Evolutionary conservation across 768 basidiomycete genomes (phyloP).

Genomic region (Chlorophyllum brunneum): DNA sequence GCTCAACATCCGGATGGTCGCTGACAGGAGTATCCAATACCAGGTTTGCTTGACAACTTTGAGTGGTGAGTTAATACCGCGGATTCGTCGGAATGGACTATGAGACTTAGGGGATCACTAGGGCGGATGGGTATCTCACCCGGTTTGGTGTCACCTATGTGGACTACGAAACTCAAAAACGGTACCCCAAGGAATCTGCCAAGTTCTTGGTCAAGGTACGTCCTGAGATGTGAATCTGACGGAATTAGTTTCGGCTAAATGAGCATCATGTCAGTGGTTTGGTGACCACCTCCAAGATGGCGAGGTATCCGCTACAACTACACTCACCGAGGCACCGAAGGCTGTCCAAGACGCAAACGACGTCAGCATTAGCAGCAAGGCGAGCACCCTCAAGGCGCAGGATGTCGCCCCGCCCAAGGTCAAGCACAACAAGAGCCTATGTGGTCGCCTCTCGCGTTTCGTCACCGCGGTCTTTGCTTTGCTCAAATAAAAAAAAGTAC

Average conservation of each 20-base stretch:
- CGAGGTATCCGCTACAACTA: not conserved
- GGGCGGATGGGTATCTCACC: conserved; percentile 66
- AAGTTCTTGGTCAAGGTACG: conserved; percentile 52
- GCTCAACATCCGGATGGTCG: not conserved
- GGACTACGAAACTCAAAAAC: conserved; percentile 63
- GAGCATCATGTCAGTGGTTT: conserved; percentile 32
- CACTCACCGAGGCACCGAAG: conserved; percentile 3
- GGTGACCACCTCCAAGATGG: conserved; percentile 28
- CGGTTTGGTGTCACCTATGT: conserved; percentile 73
- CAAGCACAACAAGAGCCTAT: conserved; percentile 4
- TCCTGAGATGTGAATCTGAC: not conserved
- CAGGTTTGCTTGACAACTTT: conserved; percentile 70
- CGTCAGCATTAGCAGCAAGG: conserved; percentile 12
- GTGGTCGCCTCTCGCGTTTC: conserved; percentile 11
- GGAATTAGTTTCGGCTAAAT: not conserved
- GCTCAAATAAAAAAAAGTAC: conserved; percentile 12
- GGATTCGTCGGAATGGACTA: not conserved
- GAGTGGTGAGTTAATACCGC: conserved; percentile 44
- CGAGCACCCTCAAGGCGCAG: conserved; percentile 1
- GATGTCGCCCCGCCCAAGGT: not conserved
- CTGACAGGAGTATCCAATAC: conserved; percentile 9
- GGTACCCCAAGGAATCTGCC: conserved; percentile 61
- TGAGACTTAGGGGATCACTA: conserved; percentile 10
- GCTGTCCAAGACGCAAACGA: not conserved
- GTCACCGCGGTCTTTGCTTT: conserved; percentile 13